Evolutionary conservation across 768 basidiomycete species (phyloP), one percentile per base, ranked within the genome.

Genomic region (Tulasnella sp.): DNA sequence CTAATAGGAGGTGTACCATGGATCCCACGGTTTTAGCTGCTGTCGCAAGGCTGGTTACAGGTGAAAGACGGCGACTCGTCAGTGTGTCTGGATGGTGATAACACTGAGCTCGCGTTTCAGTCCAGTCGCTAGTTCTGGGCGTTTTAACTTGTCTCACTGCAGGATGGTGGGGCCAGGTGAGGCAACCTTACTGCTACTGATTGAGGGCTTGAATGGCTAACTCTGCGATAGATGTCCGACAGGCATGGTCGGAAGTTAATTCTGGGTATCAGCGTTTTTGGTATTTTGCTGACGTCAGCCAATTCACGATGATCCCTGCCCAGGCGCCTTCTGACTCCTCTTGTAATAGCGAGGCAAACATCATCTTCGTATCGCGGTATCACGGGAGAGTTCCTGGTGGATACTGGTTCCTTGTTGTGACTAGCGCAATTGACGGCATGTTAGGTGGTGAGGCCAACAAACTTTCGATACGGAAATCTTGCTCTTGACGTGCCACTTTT

Each of bases 91-190:
- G 41, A 29, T 54, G 42, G 42, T 21, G 21, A 11, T 52, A 10
- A 8, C 41, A 15, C 60, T 10, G 19, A 43, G 10, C 11, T 19
- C 41, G 41, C 10, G 19, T 38, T 19, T 24, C 64, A 89, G 85
- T 77, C 21, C 82, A 87, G 67, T 70, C 79, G 0, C 74, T 82
- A 2, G 73, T 77, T 8, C 80, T 80, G 72, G 92, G 92, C 9
- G 69, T 89, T 52, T 72, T 94, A 30, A 77, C 81, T 30, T 86
- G 87, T 62, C 66, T 92, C 31, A 91, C 89, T 2, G 83, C 85
- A 11, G 87, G 80, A 2, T 92, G 83, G 80, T 94, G 92, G 92
- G 85, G 86, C 56, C 63, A 59, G 50, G 31, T 60, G 27, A 17
- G 48, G 51, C 42, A n/a, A 34, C 3, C 15, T 34, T 15, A 12